Evolutionary conservation across 2,329 filamentous ascomycete genomes (phyloP).

Genomic region (Neofusicoccum cordaticola): DNA sequence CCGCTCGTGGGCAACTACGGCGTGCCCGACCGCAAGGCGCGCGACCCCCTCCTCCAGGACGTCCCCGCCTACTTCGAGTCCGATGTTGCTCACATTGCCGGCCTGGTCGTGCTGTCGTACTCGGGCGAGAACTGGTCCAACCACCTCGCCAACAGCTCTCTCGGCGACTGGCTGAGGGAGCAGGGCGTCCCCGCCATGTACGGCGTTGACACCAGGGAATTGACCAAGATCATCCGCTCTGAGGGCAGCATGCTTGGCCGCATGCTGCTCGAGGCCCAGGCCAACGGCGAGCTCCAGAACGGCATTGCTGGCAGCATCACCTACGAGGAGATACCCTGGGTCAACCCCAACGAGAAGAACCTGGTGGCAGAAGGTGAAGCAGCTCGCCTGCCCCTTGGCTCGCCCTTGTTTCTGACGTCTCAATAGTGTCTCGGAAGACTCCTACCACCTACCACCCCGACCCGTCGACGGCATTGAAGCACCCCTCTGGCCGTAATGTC

Average conservation of each 20-base stretch:
- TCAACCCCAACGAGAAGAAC: conserved; percentile 88
- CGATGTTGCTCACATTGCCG: conserved; percentile 87
- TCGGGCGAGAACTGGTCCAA: conserved; percentile 94
- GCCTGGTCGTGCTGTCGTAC: conserved; percentile 86
- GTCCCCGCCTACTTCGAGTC: conserved; percentile 93
- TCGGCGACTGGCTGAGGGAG: conserved; percentile 95
- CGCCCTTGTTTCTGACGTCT: conserved; percentile 4
- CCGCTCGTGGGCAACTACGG: conserved; percentile 97
- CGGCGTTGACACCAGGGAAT: conserved; percentile 85
- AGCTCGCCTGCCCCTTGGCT: not conserved
- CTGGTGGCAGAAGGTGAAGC: conserved; percentile 86
- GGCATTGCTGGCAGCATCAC: conserved; percentile 36
- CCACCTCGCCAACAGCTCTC: conserved; percentile 83
- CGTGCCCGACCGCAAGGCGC: conserved; percentile 80
- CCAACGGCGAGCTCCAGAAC: conserved; percentile 42
- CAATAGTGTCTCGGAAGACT: conserved; percentile 78
- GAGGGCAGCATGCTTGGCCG: conserved; percentile 96
- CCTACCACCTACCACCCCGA: conserved; percentile 83
- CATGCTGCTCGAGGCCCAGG: conserved; percentile 48
- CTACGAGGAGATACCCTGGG: conserved; percentile 84
- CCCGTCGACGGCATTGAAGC: conserved; percentile 68
- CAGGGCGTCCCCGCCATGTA: conserved; percentile 92
- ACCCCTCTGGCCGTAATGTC: conserved; percentile 82
- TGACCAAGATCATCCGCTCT: conserved; percentile 92
- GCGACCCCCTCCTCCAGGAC: conserved; percentile 80